These are phyloP conservation scores for Rhodotorula toruloides DNA, from an alignment of 768 basidiomycete genomes.

Conservation along the genomic window DNA sequence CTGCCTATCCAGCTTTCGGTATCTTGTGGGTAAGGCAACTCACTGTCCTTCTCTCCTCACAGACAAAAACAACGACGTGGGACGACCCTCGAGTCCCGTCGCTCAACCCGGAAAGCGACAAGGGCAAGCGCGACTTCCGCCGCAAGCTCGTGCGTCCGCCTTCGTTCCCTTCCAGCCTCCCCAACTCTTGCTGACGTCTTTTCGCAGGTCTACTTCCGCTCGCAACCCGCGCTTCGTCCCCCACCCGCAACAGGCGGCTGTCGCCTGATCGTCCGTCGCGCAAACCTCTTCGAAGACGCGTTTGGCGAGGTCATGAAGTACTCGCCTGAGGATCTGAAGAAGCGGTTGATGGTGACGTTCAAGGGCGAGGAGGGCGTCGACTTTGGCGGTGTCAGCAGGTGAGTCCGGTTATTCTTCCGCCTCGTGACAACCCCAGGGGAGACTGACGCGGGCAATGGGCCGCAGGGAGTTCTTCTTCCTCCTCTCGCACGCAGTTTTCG, in stretches of 20 bases:
- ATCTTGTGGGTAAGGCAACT: not conserved
- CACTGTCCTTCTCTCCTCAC: not conserved
- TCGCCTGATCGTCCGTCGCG: conserved; percentile 93
- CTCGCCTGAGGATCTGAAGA: conserved; percentile 92
- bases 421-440: not conserved
- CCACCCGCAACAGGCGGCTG: conserved; percentile 80
- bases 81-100: conserved; percentile 95
- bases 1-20: not conserved
- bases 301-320: conserved; percentile 99
- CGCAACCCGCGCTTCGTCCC: conserved; percentile 92
- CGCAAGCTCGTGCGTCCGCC: conserved; percentile 62
- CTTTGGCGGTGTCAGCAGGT: conserved; percentile 85
- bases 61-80: conserved; percentile 91
- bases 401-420: not conserved
- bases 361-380: conserved; percentile 91
- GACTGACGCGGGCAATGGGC: not conserved
- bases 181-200: too few species aligned
- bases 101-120: conserved; percentile 91
- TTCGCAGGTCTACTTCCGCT: conserved; percentile 80
- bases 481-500: conserved; percentile 96
- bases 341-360: conserved; percentile 89
- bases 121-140: conserved; percentile 99
- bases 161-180: not conserved
- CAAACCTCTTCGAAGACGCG: conserved; percentile 97
- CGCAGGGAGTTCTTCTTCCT: conserved; percentile 95